Evolutionary conservation across 805 yeast genomes (phyloP).

Genomic region (Saturnispora kantuleensis): DNA sequence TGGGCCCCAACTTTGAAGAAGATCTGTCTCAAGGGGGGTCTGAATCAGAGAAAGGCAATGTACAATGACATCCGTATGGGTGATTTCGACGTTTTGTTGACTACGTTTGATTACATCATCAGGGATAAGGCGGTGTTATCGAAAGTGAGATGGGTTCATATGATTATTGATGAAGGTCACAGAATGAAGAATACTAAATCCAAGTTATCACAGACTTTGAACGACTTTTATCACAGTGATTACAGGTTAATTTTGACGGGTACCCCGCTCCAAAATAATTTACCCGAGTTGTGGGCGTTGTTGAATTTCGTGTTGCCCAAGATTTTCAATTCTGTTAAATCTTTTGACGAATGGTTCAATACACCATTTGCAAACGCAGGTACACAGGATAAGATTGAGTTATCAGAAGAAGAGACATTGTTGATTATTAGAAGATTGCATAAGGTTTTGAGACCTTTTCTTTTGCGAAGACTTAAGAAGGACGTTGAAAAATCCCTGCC

Average conservation of each 20-base stretch:
- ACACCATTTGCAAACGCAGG: conserved; percentile 85
- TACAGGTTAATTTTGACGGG: conserved; percentile 77
- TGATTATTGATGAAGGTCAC: conserved; percentile 89
- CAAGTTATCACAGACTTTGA: conserved; percentile 61
- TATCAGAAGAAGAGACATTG: conserved; percentile 79
- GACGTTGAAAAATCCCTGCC: conserved; percentile 85
- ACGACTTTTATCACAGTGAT: conserved; percentile 62
- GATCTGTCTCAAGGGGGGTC: conserved; percentile 70
- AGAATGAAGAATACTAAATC: conserved; percentile 76
- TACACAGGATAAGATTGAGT: conserved; percentile 66
- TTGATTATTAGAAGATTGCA: conserved; percentile 78
- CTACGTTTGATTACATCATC: conserved; percentile 76
- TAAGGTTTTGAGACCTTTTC: conserved; percentile 76
- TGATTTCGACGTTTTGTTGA: conserved; percentile 64
- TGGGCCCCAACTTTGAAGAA: conserved; percentile 79
- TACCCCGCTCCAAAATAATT: conserved; percentile 77
- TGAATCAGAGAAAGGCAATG: conserved; percentile 55
- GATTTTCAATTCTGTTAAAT: conserved; percentile 75
- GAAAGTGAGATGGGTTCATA: conserved; percentile 69
- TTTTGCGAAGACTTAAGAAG: conserved; percentile 72
- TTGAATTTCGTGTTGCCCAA: conserved; percentile 75
- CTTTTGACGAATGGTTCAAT: conserved; percentile 85
- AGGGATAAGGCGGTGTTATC: conserved; percentile 63
- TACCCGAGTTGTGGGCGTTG: conserved; percentile 81
- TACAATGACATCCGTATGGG: conserved; percentile 58